Evolutionary conservation across 140 eudicot genomes (phyloP).

Genomic region (Flaveria floridana): DNA sequence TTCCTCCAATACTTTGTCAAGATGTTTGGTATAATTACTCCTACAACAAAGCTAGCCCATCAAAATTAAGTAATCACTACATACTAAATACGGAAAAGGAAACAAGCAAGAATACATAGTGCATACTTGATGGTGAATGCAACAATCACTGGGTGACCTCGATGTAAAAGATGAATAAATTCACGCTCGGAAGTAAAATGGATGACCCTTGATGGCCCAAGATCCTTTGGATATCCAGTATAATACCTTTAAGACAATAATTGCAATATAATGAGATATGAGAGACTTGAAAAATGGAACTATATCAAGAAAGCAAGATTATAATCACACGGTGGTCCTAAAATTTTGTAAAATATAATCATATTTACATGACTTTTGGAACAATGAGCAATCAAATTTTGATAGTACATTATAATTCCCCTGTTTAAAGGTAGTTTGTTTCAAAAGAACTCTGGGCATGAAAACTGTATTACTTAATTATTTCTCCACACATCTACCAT

Average conservation of each 20-base stretch:
- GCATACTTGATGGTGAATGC: slow-evolving; percentile 81
- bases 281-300: slow-evolving; percentile 2
- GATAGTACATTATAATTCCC: not conserved
- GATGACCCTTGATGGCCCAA: slow-evolving; percentile 78
- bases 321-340: not conserved
- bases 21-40: slow-evolving; percentile 80
- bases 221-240: slow-evolving; percentile 92
- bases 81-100: not conserved
- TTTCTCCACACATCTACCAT: slow-evolving; percentile 1
- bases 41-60: slow-evolving; percentile 38
- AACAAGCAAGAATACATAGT: not conserved
- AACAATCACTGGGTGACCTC: slow-evolving; percentile 82
- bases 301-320: not conserved
- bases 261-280: slow-evolving; percentile 24
- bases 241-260: slow-evolving; percentile 58
- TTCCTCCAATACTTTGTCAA: slow-evolving; percentile 85
- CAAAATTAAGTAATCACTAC: not conserved
- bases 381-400: not conserved
- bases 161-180: slow-evolving; percentile 86
- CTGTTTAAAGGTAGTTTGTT: not conserved
- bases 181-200: slow-evolving; percentile 94
- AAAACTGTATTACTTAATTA: not conserved
- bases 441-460: not conserved
- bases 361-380: not conserved
- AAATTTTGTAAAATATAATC: not conserved